A percentile compares a stretch with the other conserved stretches of the same genome.
phyloP scores from a whole-genome alignment of 1,139 yeast genomes.

The Debaryomyces psychrophilus region DNA sequence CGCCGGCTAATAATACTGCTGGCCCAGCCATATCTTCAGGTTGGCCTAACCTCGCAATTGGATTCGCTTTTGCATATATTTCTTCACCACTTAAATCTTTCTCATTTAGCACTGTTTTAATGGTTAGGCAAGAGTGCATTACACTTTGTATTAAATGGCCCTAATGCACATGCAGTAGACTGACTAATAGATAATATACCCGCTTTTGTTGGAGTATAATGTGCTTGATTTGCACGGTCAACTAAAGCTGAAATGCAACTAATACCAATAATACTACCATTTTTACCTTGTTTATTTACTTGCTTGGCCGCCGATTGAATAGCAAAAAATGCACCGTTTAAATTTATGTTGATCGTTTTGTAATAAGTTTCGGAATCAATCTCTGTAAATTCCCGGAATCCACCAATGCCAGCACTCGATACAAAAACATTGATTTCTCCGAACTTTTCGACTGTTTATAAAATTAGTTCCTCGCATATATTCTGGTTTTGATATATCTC shows the following conservation, averaged over 20 bases:
- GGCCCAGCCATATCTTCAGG: slow-evolving; percentile 52
- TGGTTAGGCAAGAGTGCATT: slow-evolving; percentile 48
- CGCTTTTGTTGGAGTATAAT: slow-evolving; percentile 52
- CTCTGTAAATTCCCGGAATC: slow-evolving; percentile 31
- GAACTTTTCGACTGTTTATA: slow-evolving; percentile 31
- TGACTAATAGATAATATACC: slow-evolving; percentile 50
- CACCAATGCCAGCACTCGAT: slow-evolving; percentile 47
- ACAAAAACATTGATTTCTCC: slow-evolving; percentile 39
- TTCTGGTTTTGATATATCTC: slow-evolving; percentile 25
- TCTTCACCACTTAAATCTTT: slow-evolving; percentile 36
- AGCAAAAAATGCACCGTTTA: slow-evolving; percentile 47
- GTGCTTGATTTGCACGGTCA: slow-evolving; percentile 43
- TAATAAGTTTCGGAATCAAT: slow-evolving; percentile 34
- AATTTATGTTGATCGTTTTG: slow-evolving; percentile 37
- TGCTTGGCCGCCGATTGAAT: slow-evolving; percentile 51
- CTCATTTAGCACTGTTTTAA: slow-evolving; percentile 41
- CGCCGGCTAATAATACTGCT: slow-evolving; percentile 49
- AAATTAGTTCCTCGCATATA: slow-evolving; percentile 30
- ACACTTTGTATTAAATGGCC: slow-evolving; percentile 41
- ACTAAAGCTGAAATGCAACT: slow-evolving; percentile 45
- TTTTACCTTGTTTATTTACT: slow-evolving; percentile 47
- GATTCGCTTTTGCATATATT: slow-evolving; percentile 44
- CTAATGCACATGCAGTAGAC: slow-evolving; percentile 46
- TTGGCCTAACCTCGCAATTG: slow-evolving; percentile 49
- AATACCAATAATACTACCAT: slow-evolving; percentile 49